These are phyloP conservation scores for Ophiocordyceps camponoti-saundersi DNA, from an alignment of 2,329 filamentous ascomycete genomes.

Conservation along the genomic window DNA sequence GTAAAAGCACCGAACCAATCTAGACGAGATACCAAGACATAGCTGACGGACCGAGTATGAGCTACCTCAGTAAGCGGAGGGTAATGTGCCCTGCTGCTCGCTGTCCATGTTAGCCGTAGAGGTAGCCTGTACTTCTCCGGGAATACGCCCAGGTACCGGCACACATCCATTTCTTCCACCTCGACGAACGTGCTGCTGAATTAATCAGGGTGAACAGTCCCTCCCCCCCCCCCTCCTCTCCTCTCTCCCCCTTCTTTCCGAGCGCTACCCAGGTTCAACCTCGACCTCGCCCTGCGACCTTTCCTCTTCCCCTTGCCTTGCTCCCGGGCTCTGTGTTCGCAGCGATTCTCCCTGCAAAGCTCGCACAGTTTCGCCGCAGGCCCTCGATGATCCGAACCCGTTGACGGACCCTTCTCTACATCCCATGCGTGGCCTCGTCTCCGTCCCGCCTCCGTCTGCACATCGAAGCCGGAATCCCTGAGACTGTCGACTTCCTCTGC, in stretches of 20 bases:
- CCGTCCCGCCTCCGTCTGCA: neutral
- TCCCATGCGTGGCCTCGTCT: constrained; percentile 1
- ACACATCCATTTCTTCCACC: neutral
- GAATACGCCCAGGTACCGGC: neutral
- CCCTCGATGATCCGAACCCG: constrained; percentile 1
- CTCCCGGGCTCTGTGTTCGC: neutral
- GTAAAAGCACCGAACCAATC: too few species aligned
- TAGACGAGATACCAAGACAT: too few species aligned
- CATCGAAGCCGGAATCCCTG: neutral
- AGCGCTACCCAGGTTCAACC: neutral
- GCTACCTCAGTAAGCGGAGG: too few species aligned
- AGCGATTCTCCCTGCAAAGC: neutral
- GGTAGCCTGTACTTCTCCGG: neutral
- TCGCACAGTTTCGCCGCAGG: constrained; percentile 2
- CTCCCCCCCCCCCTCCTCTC: too few species aligned
- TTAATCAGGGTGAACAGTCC: neutral
- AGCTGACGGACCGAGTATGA: too few species aligned
- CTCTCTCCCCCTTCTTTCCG: neutral
- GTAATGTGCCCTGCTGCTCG: too few species aligned
- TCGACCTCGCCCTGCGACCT: neutral
- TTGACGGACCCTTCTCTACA: neutral
- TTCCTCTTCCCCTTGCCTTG: neutral
- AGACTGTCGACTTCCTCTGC: neutral
- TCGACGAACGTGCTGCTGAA: neutral
- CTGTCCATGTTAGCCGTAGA: too few species aligned